Percentiles rank a stretch among this genome's conserved stretches.
Evolutionary conservation across 2,329 filamentous ascomycete genomes (phyloP).

Genomic region (Sporothrix variecibatus): DNA sequence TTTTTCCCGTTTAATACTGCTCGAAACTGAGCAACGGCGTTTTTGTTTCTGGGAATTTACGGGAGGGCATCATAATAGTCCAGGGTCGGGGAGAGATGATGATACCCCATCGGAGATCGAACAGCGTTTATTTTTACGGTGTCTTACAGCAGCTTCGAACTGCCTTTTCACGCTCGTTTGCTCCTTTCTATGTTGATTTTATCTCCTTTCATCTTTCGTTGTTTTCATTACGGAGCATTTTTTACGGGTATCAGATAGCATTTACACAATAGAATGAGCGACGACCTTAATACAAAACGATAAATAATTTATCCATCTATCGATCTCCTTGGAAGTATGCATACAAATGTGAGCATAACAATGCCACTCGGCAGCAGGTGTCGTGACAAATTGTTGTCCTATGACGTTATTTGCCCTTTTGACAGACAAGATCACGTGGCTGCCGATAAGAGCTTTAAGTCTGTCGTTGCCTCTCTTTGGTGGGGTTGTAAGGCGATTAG

Average conservation of each 20-base stretch:
- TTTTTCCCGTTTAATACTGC: too few species aligned
- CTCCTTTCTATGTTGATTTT: neutral
- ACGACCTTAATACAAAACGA: neutral
- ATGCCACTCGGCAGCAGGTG: neutral
- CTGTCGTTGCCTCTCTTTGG: neutral
- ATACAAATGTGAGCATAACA: neutral
- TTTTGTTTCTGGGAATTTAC: neutral
- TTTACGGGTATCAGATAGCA: neutral
- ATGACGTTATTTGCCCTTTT: slow-evolving; percentile 7
- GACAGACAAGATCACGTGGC: neutral
- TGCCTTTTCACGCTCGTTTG: neutral
- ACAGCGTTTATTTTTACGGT: neutral
- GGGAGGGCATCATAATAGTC: neutral
- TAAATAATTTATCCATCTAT: neutral
- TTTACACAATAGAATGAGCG: neutral
- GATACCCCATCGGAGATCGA: neutral
- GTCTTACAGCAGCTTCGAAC: neutral
- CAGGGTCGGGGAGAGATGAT: neutral
- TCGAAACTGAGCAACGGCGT: neutral
- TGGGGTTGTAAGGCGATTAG: neutral
- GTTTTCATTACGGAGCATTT: neutral
- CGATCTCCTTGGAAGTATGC: neutral
- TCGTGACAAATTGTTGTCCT: neutral
- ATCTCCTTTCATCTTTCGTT: neutral
- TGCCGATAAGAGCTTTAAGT: slow-evolving; percentile 2